phyloP scores from a whole-genome alignment of 2,329 filamentous ascomycete genomes.

The Paraphoma chrysanthemicola region DNA sequence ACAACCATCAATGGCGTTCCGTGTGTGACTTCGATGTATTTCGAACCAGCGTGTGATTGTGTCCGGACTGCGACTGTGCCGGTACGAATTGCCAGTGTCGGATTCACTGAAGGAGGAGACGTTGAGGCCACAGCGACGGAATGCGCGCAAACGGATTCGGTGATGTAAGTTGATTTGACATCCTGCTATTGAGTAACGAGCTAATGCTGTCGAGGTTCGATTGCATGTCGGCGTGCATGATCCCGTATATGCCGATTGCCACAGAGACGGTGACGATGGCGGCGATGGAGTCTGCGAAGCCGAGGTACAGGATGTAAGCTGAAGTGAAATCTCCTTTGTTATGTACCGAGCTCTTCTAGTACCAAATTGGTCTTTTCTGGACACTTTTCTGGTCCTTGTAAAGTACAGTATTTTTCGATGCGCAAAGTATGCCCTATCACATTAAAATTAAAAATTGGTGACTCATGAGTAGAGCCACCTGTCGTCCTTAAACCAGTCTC shows the following conservation, averaged over 20 bases:
- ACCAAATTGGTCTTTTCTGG: too few species aligned
- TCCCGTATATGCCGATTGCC: neutral
- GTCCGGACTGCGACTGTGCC: constrained; percentile 2
- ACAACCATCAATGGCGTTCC: constrained; percentile 1
- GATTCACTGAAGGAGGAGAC: neutral
- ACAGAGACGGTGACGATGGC: neutral
- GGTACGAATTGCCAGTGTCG: neutral
- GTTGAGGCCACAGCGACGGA: neutral
- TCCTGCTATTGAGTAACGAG: neutral
- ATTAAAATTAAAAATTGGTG: neutral
- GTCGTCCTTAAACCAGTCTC: neutral
- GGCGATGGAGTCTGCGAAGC: neutral
- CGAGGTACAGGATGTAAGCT: constrained; percentile 15
- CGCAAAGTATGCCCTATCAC: neutral
- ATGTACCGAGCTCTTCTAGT: too few species aligned
- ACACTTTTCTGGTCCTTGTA: too few species aligned
- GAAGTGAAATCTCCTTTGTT: neutral
- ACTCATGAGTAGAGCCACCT: neutral
- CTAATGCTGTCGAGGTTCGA: neutral
- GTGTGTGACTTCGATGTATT: constrained; percentile 4
- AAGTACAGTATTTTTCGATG: neutral
- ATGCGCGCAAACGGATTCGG: neutral
- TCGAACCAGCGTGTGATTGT: constrained; percentile 4
- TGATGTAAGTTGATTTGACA: neutral
- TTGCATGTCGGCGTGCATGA: constrained; percentile 4